Conservation (phyloP, 352 stramenopile genomes). For the Pythium myriotylum region DNA sequence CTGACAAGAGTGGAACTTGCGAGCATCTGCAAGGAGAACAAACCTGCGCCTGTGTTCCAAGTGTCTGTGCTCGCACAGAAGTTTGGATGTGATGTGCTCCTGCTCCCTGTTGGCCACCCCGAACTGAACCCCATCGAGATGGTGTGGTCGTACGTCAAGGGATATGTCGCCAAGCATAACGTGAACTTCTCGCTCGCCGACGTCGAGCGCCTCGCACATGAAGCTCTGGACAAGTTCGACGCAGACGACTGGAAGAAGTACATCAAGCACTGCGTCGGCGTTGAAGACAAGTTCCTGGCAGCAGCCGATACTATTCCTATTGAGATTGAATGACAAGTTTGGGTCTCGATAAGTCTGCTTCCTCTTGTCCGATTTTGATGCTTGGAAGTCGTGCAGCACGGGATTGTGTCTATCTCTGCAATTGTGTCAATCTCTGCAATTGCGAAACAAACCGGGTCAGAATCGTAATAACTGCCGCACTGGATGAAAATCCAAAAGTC, state of each 20-base stretch:
- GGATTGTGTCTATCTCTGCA: no score
- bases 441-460: no score
- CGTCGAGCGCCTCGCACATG: slow-evolving; percentile 19
- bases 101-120: slow-evolving; percentile 21
- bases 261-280: slow-evolving; percentile 21
- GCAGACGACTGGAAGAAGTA: slow-evolving; percentile 12
- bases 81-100: slow-evolving; percentile 17
- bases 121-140: no score
- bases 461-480: no score
- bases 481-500: no score
- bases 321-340: no score
- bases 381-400: no score
- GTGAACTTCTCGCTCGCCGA: slow-evolving; percentile 21
- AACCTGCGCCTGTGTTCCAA: slow-evolving; percentile 8
- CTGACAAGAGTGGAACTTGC: slow-evolving; percentile 10
- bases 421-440: no score
- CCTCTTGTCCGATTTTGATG: no score
- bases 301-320: slow-evolving; percentile 11
- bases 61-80: neutral
- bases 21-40: no score
- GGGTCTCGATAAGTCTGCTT: no score
- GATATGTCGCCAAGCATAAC: slow-evolving; percentile 23
- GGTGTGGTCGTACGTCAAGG: slow-evolving; percentile 26
- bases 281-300: slow-evolving; percentile 18
- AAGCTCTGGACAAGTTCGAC: slow-evolving; percentile 16